Conservation (phyloP, 2,329 filamentous ascomycete species). For the Eutypa lata region DNA sequence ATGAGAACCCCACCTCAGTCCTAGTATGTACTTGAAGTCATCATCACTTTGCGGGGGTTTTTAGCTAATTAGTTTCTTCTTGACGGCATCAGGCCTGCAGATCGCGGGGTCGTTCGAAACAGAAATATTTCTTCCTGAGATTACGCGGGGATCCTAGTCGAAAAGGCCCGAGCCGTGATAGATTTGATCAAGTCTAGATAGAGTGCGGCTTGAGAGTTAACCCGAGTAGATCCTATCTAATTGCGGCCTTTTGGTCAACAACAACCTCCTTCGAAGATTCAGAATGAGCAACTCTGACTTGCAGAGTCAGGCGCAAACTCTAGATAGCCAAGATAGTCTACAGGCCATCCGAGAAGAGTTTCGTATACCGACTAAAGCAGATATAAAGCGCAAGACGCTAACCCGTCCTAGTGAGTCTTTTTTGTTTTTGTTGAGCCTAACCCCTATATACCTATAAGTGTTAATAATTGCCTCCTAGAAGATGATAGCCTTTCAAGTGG, state of each 20-base stretch:
- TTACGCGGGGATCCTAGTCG: background rate
- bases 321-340: slow-evolving; percentile 25
- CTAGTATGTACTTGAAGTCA: no score
- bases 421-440: background rate
- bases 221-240: background rate
- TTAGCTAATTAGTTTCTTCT: no score
- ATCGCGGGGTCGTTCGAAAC: no score
- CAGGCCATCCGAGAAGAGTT: slow-evolving; percentile 27
- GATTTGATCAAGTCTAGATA: no score
- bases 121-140: no score
- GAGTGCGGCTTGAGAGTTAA: background rate
- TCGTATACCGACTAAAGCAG: slow-evolving; percentile 26
- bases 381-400: slow-evolving; percentile 27
- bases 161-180: background rate
- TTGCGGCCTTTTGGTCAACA: no score
- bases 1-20: no score
- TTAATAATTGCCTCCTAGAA: slow-evolving; percentile 23
- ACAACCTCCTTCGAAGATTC: slow-evolving; percentile 2
- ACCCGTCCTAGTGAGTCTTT: slow-evolving; percentile 12
- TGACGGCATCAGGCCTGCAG: no score
- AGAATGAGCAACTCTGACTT: slow-evolving; percentile 23
- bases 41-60: no score
- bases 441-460: slow-evolving; percentile 1
- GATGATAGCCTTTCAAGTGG: slow-evolving; percentile 18
- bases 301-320: slow-evolving; percentile 23